Base-by-base conservation (phyloP, 257 asterid species). In the Datura wrightii region DNA sequence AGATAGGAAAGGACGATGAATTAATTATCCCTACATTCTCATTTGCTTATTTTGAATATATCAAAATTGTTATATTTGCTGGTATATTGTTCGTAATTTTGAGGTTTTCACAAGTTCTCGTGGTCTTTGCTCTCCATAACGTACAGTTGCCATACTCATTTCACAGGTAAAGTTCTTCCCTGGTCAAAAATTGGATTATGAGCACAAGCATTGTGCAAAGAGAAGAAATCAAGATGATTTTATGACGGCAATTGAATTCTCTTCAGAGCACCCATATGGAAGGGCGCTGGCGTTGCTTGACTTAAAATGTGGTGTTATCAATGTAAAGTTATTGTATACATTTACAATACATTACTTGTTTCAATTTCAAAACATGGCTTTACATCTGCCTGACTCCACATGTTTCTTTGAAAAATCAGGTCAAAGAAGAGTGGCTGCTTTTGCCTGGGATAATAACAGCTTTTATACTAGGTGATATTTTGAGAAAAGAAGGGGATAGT, bases 131-230 rank as follows among this genome's bases (percentile, higher is more conserved):
- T 52, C 63, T 78, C 63, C 48, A 13, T 78, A 34, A 52, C 14
- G 10, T 74, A 78, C 63, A 31, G 15, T 24, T 50, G 15, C 48
- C 63, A 34, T 34, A 8, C 48, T 78, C 82, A 34, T 78, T 52
- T 78, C 84, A 65, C 91, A 97, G 99, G 93, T 97, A 83, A 89
- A 93, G 86, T 90, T 95, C 89, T 97, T 88, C 85, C 84, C 87
- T 37, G 98, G 99, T 83, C 88, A 92, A 83, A 95, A 92, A 92
- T 88, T 97, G 88, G 99, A 94, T 60, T 97, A 97, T 82, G 97
- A 94, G 83, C 79, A 86, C 10, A 94, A 87, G 89, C 90, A 87
- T 52, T 93, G 97, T 19, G 90, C 88, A 83, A 89, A 90, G 58
- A 93, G 89, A 79, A 90, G 89, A 85, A 85, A 66, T 52, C 91